These are phyloP conservation scores for Xanthoconium purpureum DNA, from an alignment of 768 basidiomycete species.

Conservation along the genomic window DNA sequence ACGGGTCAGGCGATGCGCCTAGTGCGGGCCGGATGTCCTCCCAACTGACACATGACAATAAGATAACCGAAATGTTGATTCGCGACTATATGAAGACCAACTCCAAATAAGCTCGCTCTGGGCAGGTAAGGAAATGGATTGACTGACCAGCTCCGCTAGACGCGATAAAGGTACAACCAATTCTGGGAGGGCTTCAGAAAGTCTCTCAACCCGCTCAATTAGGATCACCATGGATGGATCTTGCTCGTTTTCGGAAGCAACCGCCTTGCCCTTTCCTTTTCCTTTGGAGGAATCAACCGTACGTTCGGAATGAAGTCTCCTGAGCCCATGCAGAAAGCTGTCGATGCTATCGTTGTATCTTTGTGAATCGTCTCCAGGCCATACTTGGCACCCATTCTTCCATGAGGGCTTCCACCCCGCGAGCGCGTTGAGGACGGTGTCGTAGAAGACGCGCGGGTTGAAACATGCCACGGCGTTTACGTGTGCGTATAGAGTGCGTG, in stretches of 20 bases:
- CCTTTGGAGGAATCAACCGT: slow-evolving; percentile 6
- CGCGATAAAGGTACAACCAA: slow-evolving; percentile 69
- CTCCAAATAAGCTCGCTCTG: background rate
- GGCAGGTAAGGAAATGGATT: background rate
- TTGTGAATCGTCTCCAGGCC: slow-evolving; percentile 41
- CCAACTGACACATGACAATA: slow-evolving; percentile 68
- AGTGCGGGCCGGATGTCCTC: slow-evolving; percentile 66
- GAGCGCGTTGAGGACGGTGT: slow-evolving; percentile 60
- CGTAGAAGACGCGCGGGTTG: slow-evolving; percentile 60
- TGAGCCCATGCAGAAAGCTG: slow-evolving; percentile 64
- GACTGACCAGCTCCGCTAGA: slow-evolving; percentile 64
- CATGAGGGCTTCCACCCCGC: slow-evolving; percentile 54
- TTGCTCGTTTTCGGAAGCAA: slow-evolving; percentile 6
- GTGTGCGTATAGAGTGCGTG: slow-evolving; percentile 40
- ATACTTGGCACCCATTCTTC: slow-evolving; percentile 60
- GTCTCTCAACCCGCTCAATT: slow-evolving; percentile 64
- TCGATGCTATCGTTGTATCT: slow-evolving; percentile 67
- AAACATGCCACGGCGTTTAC: slow-evolving; percentile 62
- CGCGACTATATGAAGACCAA: slow-evolving; percentile 46
- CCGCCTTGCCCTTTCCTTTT: slow-evolving; percentile 33
- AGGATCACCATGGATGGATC: slow-evolving; percentile 51
- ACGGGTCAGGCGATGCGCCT: slow-evolving; percentile 73
- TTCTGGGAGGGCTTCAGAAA: slow-evolving; percentile 61
- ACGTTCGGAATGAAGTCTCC: slow-evolving; percentile 33
- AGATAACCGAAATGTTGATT: slow-evolving; percentile 56